phyloP scores from a whole-genome alignment of 169 alveolate species.

The Plasmodium inui region DNA sequence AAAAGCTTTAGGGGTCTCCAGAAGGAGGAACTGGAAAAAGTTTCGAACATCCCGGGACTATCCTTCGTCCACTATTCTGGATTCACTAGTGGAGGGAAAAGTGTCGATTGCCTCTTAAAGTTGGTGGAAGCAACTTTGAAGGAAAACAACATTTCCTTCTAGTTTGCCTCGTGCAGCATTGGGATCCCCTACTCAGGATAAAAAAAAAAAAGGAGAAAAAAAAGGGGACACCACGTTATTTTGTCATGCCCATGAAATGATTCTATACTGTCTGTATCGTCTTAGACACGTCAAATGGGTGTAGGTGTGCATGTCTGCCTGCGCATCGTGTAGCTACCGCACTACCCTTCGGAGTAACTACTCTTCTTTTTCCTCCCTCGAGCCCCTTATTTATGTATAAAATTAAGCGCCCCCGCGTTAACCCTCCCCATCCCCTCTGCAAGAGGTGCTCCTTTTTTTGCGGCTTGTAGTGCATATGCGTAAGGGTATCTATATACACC shows the following conservation, averaged over 20 bases:
- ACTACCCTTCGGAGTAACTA: not conserved
- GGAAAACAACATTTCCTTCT: conserved; percentile 52
- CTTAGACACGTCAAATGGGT: not conserved
- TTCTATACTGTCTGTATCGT: not conserved
- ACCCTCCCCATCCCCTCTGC: not conserved
- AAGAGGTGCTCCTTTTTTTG: not conserved
- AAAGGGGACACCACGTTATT: not conserved
- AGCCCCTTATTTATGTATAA: not conserved
- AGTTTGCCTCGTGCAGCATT: not conserved
- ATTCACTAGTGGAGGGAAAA: conserved; percentile 86
- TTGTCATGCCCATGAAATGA: not conserved
- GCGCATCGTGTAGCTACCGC: not conserved
- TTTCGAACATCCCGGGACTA: conserved; percentile 81
- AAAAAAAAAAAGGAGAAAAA: too few relatives aligned
- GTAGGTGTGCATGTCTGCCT: not conserved
- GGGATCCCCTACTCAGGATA: not conserved
- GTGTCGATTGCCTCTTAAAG: conserved; percentile 59
- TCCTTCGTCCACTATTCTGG: conserved; percentile 85
- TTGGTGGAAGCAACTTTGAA: conserved; percentile 62
- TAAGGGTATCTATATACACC: not conserved
- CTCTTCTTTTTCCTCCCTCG: not conserved
- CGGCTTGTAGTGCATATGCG: not conserved
- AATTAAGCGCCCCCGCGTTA: not conserved
- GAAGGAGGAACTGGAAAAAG: conserved; percentile 79
- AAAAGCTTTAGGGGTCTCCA: conserved; percentile 83